Percentiles rank a stretch among this genome's conserved stretches.
These are phyloP conservation scores for Farysia itapuensis DNA, from an alignment of 1,284 basidiomycete genomes.

Conservation along the genomic window DNA sequence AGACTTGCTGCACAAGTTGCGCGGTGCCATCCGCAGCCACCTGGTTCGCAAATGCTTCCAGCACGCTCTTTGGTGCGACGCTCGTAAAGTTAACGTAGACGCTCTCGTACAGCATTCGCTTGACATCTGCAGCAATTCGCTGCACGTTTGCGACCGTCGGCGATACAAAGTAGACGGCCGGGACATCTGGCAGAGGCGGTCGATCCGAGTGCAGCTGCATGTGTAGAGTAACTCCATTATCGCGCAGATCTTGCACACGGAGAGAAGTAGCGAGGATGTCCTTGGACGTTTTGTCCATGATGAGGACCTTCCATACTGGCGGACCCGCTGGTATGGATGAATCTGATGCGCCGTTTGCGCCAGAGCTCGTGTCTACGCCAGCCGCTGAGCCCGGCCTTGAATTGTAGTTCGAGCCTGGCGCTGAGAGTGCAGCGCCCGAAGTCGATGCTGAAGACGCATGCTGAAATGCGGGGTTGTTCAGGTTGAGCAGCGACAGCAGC, in stretches of 20 bases:
- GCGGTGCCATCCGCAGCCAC: slow-evolving; percentile 83
- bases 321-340: slow-evolving; percentile 63
- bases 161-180: slow-evolving; percentile 93
- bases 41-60: slow-evolving; percentile 89
- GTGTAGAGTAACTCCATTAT: slow-evolving; percentile 94
- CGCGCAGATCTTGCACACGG: slow-evolving; percentile 91
- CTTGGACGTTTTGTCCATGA: slow-evolving; percentile 92
- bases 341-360: slow-evolving; percentile 2
- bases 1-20: slow-evolving; percentile 63
- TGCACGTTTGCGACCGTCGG: slow-evolving; percentile 84
- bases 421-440: too few species aligned
- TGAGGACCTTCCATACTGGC: slow-evolving; percentile 93
- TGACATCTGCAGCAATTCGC: slow-evolving; percentile 68
- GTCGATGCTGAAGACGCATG: slow-evolving; percentile 24
- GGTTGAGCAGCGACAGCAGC: slow-evolving; percentile 54
- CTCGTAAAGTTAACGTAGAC: slow-evolving; percentile 96
- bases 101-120: slow-evolving; percentile 84
- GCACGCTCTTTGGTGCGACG: slow-evolving; percentile 77
- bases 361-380: slow-evolving; percentile 6
- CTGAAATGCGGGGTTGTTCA: slow-evolving; percentile 46
- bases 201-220: slow-evolving; percentile 87
- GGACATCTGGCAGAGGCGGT: slow-evolving; percentile 89
- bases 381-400: slow-evolving; percentile 27
- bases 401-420: slow-evolving; percentile 27
- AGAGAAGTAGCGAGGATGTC: slow-evolving; percentile 93